Conservation (phyloP, 164 flowering plant genomes). For the Kalanchoe fedtschenkoi region DNA sequence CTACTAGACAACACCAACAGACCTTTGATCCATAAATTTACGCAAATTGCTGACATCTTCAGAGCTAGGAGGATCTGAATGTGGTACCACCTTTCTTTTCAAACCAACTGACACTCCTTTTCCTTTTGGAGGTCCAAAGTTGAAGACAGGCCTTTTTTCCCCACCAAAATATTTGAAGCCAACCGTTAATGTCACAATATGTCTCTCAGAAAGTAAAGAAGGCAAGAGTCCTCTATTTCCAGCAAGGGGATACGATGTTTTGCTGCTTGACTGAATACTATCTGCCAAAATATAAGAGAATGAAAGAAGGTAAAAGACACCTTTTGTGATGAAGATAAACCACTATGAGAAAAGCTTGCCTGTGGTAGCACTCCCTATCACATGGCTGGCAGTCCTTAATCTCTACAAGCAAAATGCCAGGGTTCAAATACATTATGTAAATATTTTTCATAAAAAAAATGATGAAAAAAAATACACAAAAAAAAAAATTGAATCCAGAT, state of each 20-base stretch:
- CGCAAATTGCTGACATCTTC: conserved; percentile 49
- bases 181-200: conserved; percentile 29
- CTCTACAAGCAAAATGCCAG: conserved; percentile 13
- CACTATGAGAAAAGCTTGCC: conserved; percentile 15
- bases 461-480: background rate
- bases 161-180: conserved; percentile 36
- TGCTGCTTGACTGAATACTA: conserved; percentile 13
- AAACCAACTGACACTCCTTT: conserved; percentile 21
- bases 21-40: conserved; percentile 63
- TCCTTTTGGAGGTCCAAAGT: conserved; percentile 15
- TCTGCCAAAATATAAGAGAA: conserved; percentile 11
- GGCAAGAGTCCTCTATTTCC: conserved; percentile 11
- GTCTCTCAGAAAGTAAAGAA: conserved; percentile 23
- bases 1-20: background rate
- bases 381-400: conserved; percentile 11
- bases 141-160: background rate
- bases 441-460: background rate
- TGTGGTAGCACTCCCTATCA: conserved; percentile 15
- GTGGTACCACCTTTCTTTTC: conserved; percentile 59
- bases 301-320: background rate
- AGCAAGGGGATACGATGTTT: conserved; percentile 7
- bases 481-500: background rate
- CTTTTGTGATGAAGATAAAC: background rate
- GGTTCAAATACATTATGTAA: background rate
- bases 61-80: conserved; percentile 62